Conservation (phyloP, 805 yeast genomes). For the Lachancea thermotolerans region DNA sequence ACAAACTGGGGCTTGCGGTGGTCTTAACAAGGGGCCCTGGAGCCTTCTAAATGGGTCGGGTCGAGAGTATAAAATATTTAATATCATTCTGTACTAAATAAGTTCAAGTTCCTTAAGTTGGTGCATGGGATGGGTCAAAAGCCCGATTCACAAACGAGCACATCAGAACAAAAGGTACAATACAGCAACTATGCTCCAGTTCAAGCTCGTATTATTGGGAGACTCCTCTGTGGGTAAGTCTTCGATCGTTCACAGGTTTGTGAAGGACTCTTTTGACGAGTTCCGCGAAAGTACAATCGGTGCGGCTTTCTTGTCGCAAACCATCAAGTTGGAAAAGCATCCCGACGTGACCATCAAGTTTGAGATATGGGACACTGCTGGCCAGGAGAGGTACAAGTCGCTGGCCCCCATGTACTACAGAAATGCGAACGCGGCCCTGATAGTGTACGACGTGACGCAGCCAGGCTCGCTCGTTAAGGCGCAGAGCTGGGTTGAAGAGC, state of each 20-base stretch:
- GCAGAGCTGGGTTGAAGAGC: slow-evolving; percentile 84
- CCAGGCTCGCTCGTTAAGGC: slow-evolving; percentile 70
- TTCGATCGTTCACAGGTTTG: slow-evolving; percentile 79
- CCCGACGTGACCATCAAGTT: slow-evolving; percentile 37
- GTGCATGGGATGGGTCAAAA: too few species aligned
- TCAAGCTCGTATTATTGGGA: slow-evolving; percentile 68
- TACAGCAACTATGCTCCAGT: slow-evolving; percentile 34
- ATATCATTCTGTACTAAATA: neutral
- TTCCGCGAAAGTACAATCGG: slow-evolving; percentile 90
- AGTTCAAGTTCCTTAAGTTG: too few species aligned
- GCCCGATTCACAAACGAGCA: neutral
- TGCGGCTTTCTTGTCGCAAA: slow-evolving; percentile 94
- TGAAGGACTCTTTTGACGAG: slow-evolving; percentile 63
- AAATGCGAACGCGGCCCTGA: slow-evolving; percentile 75
- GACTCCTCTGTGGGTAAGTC: slow-evolving; percentile 81
- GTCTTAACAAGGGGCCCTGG: neutral
- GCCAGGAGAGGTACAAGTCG: slow-evolving; percentile 81
- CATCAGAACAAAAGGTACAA: neutral
- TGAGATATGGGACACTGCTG: slow-evolving; percentile 94
- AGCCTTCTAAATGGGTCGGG: too few species aligned
- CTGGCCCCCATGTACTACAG: slow-evolving; percentile 80
- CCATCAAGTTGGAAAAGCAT: slow-evolving; percentile 36
- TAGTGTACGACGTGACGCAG: slow-evolving; percentile 78
- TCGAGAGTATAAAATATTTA: neutral
- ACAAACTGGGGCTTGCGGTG: neutral